These are phyloP conservation scores for Physcomitrium patens DNA, from an alignment of 225 moss, liverwort and hornwort genomes.

Conservation along the genomic window DNA sequence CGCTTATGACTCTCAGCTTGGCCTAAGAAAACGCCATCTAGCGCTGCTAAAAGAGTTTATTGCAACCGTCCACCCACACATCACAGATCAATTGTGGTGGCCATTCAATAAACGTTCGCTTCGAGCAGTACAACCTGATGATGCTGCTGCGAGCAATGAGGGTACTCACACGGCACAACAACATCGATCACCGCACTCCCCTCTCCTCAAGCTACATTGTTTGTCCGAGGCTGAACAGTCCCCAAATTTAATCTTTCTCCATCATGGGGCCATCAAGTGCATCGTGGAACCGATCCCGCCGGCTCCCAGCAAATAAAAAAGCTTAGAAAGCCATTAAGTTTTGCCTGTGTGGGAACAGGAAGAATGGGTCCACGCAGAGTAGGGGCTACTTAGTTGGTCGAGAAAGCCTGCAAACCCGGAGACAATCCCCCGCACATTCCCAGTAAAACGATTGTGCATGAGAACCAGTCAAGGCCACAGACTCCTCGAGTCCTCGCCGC, in stretches of 20 bases:
- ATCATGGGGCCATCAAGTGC: constrained; percentile 10
- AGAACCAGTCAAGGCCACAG: too few relatives aligned
- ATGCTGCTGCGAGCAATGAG: too few relatives aligned
- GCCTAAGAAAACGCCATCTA: too few relatives aligned
- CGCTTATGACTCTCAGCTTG: too few relatives aligned
- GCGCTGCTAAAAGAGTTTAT: too few relatives aligned
- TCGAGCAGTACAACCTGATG: not conserved
- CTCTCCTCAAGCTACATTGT: not conserved
- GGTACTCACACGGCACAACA: not conserved
- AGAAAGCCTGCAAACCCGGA: constrained; percentile 31
- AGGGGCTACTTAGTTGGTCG: constrained; percentile 37
- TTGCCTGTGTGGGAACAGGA: not conserved
- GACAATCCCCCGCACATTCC: not conserved
- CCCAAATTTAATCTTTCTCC: not conserved
- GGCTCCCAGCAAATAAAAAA: too few relatives aligned
- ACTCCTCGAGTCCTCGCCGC: too few relatives aligned
- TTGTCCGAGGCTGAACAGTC: not conserved
- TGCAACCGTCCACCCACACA: too few relatives aligned
- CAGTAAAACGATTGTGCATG: too few relatives aligned
- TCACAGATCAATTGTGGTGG: too few relatives aligned
- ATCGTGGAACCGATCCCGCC: constrained; percentile 4
- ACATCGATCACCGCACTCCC: not conserved
- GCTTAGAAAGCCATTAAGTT: not conserved
- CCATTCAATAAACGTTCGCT: too few relatives aligned
- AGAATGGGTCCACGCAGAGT: constrained; percentile 31